Percentiles rank a stretch among this genome's conserved stretches.
Evolutionary conservation across 768 basidiomycete genomes (phyloP).

Genomic region (Lentinula boryana): DNA sequence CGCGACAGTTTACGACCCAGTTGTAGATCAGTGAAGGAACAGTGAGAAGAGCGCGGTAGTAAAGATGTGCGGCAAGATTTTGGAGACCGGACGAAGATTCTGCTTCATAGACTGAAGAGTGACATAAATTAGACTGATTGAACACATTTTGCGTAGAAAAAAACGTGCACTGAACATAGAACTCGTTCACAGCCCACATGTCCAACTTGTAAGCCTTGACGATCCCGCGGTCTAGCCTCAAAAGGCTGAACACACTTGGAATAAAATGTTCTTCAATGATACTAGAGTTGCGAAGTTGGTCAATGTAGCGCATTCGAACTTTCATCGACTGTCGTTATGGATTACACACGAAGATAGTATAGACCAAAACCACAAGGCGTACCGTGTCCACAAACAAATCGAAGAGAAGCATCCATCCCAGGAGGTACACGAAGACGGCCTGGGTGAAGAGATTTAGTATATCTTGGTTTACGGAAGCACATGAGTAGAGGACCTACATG

Average conservation of each 20-base stretch:
- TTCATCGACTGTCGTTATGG: slow-evolving; percentile 63
- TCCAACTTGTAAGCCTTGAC: slow-evolving; percentile 75
- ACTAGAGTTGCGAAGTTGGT: slow-evolving; percentile 69
- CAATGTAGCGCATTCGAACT: slow-evolving; percentile 80
- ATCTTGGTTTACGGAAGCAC: background rate
- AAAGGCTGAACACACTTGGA: slow-evolving; percentile 60
- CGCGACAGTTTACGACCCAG: slow-evolving; percentile 86
- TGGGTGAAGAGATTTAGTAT: slow-evolving; percentile 16
- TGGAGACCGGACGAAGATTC: slow-evolving; percentile 45
- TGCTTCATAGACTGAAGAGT: slow-evolving; percentile 50
- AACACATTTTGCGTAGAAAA: background rate
- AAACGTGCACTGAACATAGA: slow-evolving; percentile 62
- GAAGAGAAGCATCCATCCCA: slow-evolving; percentile 87
- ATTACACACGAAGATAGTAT: background rate
- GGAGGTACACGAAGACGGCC: slow-evolving; percentile 60
- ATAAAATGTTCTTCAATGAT: slow-evolving; percentile 64
- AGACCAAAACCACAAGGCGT: slow-evolving; percentile 21
- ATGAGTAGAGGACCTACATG: slow-evolving; percentile 21
- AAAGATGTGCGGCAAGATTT: slow-evolving; percentile 80
- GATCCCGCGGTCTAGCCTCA: slow-evolving; percentile 62
- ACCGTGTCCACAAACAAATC: slow-evolving; percentile 83
- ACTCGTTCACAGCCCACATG: slow-evolving; percentile 81
- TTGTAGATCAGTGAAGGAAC: slow-evolving; percentile 81
- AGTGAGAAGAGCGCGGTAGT: slow-evolving; percentile 78
- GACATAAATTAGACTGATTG: background rate